These are phyloP conservation scores for Ganoderma multipileum DNA, from an alignment of 1,284 basidiomycete species.

Conservation along the genomic window DNA sequence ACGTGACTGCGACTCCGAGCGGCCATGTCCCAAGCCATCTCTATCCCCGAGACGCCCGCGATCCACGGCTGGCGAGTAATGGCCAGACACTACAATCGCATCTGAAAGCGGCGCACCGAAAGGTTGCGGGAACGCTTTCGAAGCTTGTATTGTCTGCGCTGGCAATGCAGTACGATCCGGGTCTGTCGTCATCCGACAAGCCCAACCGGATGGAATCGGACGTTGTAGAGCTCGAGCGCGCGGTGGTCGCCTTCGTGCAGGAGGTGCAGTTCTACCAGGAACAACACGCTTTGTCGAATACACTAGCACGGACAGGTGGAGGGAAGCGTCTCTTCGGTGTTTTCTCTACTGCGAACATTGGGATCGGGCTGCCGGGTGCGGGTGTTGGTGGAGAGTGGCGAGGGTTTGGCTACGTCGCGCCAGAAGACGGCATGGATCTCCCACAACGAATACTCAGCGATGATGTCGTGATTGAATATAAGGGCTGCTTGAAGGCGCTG, in stretches of 20 bases:
- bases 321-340: slow-evolving; percentile 69
- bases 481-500: slow-evolving; percentile 51
- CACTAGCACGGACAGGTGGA: slow-evolving; percentile 36
- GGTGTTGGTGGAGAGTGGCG: slow-evolving; percentile 75
- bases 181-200: slow-evolving; percentile 65
- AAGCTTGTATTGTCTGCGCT: slow-evolving; percentile 79
- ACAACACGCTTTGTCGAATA: slow-evolving; percentile 40
- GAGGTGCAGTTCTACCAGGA: slow-evolving; percentile 72
- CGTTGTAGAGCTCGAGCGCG: slow-evolving; percentile 79
- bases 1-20: slow-evolving; percentile 68
- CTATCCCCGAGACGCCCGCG: slow-evolving; percentile 57
- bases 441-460: slow-evolving; percentile 57
- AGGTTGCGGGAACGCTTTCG: slow-evolving; percentile 80
- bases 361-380: slow-evolving; percentile 75
- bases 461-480: slow-evolving; percentile 62
- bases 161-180: slow-evolving; percentile 79
- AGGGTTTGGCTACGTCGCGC: slow-evolving; percentile 78
- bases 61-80: slow-evolving; percentile 49
- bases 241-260: slow-evolving; percentile 73
- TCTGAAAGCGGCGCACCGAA: slow-evolving; percentile 76
- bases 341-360: slow-evolving; percentile 69
- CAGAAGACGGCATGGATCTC: slow-evolving; percentile 54
- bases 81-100: slow-evolving; percentile 57
- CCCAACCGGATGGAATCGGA: slow-evolving; percentile 77
- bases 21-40: slow-evolving; percentile 66